phyloP scores from a whole-genome alignment of 2,329 filamentous ascomycete genomes.

The Ciborinia camelliae region DNA sequence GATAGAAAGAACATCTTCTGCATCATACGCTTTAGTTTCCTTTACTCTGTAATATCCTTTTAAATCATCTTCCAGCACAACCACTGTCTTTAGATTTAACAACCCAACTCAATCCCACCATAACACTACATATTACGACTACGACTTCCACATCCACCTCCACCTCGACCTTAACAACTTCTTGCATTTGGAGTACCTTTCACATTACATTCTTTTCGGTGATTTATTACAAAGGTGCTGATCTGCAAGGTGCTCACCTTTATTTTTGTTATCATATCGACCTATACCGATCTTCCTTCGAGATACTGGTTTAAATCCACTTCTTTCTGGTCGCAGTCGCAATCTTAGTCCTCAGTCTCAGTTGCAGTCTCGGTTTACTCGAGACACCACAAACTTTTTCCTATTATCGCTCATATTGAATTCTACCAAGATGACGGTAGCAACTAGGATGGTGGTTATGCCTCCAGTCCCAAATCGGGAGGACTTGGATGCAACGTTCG shows the following conservation, averaged over 20 bases:
- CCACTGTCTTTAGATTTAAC: neutral
- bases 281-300: neutral
- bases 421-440: conserved; percentile 24
- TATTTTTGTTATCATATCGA: neutral
- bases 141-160: neutral
- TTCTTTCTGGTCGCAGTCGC: neutral
- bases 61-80: conserved; percentile 15
- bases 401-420: neutral
- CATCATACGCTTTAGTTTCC: neutral
- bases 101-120: neutral
- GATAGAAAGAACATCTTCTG: neutral
- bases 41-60: neutral
- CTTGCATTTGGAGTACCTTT: neutral
- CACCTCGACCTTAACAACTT: neutral
- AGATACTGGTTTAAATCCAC: neutral
- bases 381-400: neutral
- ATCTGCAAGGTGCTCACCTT: neutral
- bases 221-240: conserved; percentile 2
- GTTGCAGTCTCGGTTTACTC: neutral
- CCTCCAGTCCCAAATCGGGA: conserved; percentile 58
- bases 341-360: too few species aligned
- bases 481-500: conserved; percentile 61
- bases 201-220: neutral
- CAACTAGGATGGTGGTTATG: conserved; percentile 41
- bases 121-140: neutral